Conservation (phyloP, 176 grass and related monocot species). For the Phoenix roebelenii region DNA sequence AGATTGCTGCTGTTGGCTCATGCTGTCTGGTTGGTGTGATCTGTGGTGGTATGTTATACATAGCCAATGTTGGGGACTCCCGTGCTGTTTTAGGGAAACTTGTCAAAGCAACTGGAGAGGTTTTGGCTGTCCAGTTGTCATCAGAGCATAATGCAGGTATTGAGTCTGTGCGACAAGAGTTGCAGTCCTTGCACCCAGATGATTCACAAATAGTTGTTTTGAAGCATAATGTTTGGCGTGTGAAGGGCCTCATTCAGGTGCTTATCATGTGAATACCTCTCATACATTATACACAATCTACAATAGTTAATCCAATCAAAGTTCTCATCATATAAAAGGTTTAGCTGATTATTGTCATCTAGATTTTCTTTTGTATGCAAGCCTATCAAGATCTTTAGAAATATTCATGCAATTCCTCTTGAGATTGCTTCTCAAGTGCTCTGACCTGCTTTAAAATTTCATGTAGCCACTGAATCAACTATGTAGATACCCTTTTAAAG, state of each 20-base stretch:
- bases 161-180: slow-evolving; percentile 23
- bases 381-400: no score
- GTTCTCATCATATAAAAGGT: no score
- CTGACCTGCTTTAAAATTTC: no score
- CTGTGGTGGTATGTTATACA: slow-evolving; percentile 17
- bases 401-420: no score
- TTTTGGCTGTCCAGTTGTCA: slow-evolving; percentile 21
- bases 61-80: slow-evolving; percentile 25
- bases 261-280: background rate
- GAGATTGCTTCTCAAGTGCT: no score
- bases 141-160: slow-evolving; percentile 23
- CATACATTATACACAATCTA: no score
- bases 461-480: no score
- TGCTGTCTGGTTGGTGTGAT: slow-evolving; percentile 24
- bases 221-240: slow-evolving; percentile 31
- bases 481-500: no score
- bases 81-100: slow-evolving; percentile 26
- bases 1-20: slow-evolving; percentile 24
- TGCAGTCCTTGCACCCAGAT: slow-evolving; percentile 17
- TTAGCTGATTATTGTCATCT: no score
- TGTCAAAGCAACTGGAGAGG: slow-evolving; percentile 24
- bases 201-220: slow-evolving; percentile 24
- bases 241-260: slow-evolving; percentile 29
- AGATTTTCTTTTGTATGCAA: no score
- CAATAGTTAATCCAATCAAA: no score